A percentile compares a stretch with the other conserved stretches of the same genome.
Conservation (phyloP, 768 basidiomycete genomes). For the Xerocomellus amylosporus region DNA sequence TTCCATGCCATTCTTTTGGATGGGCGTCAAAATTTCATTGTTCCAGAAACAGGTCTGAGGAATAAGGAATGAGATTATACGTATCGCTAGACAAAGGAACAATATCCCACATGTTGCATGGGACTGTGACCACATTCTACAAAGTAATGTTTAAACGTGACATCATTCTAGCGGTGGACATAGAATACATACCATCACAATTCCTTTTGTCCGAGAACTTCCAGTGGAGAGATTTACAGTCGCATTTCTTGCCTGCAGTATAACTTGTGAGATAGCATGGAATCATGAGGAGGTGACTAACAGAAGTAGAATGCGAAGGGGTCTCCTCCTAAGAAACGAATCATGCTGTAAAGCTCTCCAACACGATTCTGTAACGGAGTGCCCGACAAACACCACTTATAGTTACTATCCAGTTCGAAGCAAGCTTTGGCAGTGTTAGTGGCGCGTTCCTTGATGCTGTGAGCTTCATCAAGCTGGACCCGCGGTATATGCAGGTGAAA, state of each 20-base stretch:
- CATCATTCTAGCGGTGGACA: neutral
- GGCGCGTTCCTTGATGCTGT: slow-evolving; percentile 94
- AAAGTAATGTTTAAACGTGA: neutral
- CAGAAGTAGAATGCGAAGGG: slow-evolving; percentile 93
- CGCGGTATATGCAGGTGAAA: neutral
- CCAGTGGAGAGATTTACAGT: slow-evolving; percentile 97
- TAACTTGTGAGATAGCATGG: neutral
- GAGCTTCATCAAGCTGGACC: slow-evolving; percentile 87
- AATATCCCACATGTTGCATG: slow-evolving; percentile 67
- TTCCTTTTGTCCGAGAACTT: slow-evolving; percentile 75
- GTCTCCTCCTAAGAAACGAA: slow-evolving; percentile 90
- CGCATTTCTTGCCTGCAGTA: slow-evolving; percentile 73
- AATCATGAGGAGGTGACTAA: slow-evolving; percentile 33
- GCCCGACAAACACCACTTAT: slow-evolving; percentile 94
- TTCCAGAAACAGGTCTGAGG: slow-evolving; percentile 92
- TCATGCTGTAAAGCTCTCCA: slow-evolving; percentile 95
- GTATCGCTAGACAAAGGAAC: neutral
- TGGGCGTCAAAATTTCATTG: slow-evolving; percentile 92
- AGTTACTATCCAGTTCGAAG: slow-evolving; percentile 79
- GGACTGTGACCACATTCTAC: slow-evolving; percentile 82
- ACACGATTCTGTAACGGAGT: slow-evolving; percentile 97
- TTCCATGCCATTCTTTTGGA: slow-evolving; percentile 83
- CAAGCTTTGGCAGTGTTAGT: slow-evolving; percentile 98
- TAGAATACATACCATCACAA: slow-evolving; percentile 69
- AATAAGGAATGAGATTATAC: slow-evolving; percentile 5